Base-by-base conservation (phyloP, 2,329 filamentous ascomycete genomes). In the Neonectria ditissima region DNA sequence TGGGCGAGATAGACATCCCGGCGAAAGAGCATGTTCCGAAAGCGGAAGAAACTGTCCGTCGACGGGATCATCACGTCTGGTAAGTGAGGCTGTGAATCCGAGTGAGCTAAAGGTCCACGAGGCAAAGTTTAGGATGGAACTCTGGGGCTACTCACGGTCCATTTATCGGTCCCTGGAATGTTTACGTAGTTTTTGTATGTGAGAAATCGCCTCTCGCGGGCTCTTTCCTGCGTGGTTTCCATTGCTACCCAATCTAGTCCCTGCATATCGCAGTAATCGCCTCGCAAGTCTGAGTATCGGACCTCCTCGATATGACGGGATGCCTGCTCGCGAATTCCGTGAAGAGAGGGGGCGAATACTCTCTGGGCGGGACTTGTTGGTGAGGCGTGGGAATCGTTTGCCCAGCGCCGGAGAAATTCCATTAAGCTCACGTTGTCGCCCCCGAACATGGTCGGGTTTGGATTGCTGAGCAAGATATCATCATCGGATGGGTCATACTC, bases 181-280 rank as follows among this genome's bases (percentile, higher is more conserved):
- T 88, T 90, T 30, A 83, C 82, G 65, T 89, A 89, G 69, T 90
- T 90, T 55, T 74, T 81, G 70, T 89, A 90, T 1, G 81, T 85
- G 14, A 75, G 63, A 44, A 75, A 67, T 20, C 88, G 82, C 57
- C 80, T 80, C 48, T 80, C 74, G 24, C 86, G 81, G 4, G 87
- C 88, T 24, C 80, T 75, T 24, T 69, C 69, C 59, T 87, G 82
- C 11, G 81, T 81, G 2, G 87, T 83, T 2, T 83, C 83, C 66
- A 90, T 76, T 13, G 79, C 75, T 2, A 74, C 68, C 88, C 88
- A 90, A 71, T 89, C 76, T 37, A 90, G 79, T 54, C 87, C 86
- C 70, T 91, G 88, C 24, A 89, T 74, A 69, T 91, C 88, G 60
- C 79, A 87, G 50, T 69, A 57, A 51, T 90, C 86, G 1, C 86